Percentiles rank a stretch among this genome's conserved stretches.
These are phyloP conservation scores for Fusarium sarcochroum DNA, from an alignment of 2,329 filamentous ascomycete genomes.

Conservation along the genomic window DNA sequence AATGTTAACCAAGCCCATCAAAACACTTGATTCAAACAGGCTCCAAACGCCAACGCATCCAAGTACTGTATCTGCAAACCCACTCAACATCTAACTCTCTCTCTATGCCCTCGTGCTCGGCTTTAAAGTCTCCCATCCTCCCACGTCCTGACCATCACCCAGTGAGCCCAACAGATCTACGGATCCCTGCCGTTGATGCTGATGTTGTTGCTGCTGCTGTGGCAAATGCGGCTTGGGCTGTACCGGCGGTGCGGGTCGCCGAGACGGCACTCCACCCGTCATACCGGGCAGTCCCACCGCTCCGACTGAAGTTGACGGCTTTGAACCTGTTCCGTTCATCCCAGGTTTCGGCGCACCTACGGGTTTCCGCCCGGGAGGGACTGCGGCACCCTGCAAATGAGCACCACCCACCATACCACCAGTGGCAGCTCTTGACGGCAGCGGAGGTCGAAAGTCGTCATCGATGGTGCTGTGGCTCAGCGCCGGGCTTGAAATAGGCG, in stretches of 20 bases:
- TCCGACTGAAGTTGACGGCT: slow-evolving; percentile 30
- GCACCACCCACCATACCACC: slow-evolving; percentile 23
- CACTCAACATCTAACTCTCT: neutral
- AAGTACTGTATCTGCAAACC: slow-evolving; percentile 11
- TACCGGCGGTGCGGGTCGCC: slow-evolving; percentile 38
- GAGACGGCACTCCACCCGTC: slow-evolving; percentile 39
- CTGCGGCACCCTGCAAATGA: slow-evolving; percentile 24
- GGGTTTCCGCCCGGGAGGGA: slow-evolving; percentile 46
- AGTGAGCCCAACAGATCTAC: slow-evolving; percentile 63
- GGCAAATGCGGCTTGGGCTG: slow-evolving; percentile 40
- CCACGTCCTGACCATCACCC: slow-evolving; percentile 63
- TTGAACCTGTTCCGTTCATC: slow-evolving; percentile 40
- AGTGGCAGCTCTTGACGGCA: slow-evolving; percentile 45
- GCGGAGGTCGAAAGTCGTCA: slow-evolving; percentile 46
- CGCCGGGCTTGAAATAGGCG: slow-evolving; percentile 45
- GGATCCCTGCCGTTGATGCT: slow-evolving; percentile 50
- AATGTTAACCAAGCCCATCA: slow-evolving; percentile 2
- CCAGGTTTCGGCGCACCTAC: slow-evolving; percentile 43
- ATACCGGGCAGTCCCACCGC: slow-evolving; percentile 39
- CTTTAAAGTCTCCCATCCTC: slow-evolving; percentile 70
- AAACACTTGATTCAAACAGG: slow-evolving; percentile 18
- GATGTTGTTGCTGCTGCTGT: slow-evolving; percentile 47
- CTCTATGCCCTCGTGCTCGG: slow-evolving; percentile 54
- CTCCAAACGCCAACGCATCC: slow-evolving; percentile 28
- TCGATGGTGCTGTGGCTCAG: slow-evolving; percentile 38